phyloP scores from a whole-genome alignment of 2,329 filamentous ascomycete genomes.

The Teratosphaeriaceae sp. region DNA sequence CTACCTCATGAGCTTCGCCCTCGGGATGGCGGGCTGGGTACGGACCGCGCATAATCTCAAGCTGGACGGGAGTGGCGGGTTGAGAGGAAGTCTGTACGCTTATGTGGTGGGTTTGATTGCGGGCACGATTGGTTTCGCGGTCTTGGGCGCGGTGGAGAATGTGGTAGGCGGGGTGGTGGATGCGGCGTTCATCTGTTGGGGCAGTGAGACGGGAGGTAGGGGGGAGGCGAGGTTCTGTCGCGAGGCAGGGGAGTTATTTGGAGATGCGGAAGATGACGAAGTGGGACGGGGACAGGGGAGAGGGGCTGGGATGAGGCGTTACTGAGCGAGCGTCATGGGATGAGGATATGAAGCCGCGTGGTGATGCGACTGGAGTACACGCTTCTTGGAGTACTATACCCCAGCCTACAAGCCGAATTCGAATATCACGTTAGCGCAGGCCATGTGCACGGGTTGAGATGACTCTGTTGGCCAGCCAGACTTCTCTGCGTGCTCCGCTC shows the following conservation, averaged over 20 bases:
- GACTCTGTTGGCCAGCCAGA: no score
- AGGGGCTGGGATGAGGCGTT: neutral
- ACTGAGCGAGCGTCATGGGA: no score
- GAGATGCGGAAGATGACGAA: constrained; percentile 50
- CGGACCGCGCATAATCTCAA: constrained; percentile 75
- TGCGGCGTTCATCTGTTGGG: constrained; percentile 81
- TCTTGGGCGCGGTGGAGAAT: constrained; percentile 51
- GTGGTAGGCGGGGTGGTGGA: constrained; percentile 32
- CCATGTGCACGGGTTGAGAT: no score
- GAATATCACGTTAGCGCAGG: no score
- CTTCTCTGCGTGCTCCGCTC: no score
- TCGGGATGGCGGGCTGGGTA: constrained; percentile 96
- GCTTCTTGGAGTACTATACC: neutral
- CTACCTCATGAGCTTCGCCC: constrained; percentile 80
- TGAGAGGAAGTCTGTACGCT: constrained; percentile 79
- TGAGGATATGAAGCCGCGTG: no score
- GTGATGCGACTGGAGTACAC: no score
- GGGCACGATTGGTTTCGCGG: constrained; percentile 89
- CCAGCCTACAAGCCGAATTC: neutral
- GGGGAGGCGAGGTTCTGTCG: constrained; percentile 73
- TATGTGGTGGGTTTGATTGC: constrained; percentile 91
- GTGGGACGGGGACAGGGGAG: no score
- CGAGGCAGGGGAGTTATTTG: constrained; percentile 84
- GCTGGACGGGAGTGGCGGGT: constrained; percentile 42
- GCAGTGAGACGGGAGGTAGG: constrained; percentile 67